Conservation (phyloP, 208 protist species). For the Willaertia magna region DNA sequence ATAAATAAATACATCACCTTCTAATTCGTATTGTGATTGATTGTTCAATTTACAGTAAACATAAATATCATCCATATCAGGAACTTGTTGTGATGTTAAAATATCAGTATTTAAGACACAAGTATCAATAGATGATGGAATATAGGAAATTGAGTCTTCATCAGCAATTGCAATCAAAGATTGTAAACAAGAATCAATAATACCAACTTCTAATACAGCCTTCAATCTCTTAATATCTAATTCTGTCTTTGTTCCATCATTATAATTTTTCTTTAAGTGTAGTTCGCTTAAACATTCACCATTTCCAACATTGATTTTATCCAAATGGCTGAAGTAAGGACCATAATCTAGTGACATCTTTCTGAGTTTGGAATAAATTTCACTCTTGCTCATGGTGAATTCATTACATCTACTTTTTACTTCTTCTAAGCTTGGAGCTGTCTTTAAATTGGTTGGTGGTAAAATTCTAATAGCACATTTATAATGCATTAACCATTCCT, state of each 20-base stretch:
- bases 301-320: not conserved
- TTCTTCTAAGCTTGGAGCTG: not conserved
- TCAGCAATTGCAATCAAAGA: not conserved
- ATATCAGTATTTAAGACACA: not conserved
- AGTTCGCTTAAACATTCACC: not conserved
- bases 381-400: not conserved
- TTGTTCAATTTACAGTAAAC: not conserved
- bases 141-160: not conserved
- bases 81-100: not conserved
- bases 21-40: not conserved
- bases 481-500: not conserved
- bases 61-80: not conserved
- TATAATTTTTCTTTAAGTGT: not conserved
- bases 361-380: not conserved
- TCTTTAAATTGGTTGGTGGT: not conserved
- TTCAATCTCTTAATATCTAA: not conserved
- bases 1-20: not conserved
- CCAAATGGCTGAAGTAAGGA: not conserved
- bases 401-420: not conserved
- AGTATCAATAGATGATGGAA: not conserved
- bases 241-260: not conserved
- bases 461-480: not conserved
- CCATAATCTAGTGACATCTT: not conserved
- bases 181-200: not conserved
- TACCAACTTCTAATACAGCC: not conserved